Base-by-base conservation (phyloP, 2,329 filamentous ascomycete species). In the Cladosporium sp. region DNA sequence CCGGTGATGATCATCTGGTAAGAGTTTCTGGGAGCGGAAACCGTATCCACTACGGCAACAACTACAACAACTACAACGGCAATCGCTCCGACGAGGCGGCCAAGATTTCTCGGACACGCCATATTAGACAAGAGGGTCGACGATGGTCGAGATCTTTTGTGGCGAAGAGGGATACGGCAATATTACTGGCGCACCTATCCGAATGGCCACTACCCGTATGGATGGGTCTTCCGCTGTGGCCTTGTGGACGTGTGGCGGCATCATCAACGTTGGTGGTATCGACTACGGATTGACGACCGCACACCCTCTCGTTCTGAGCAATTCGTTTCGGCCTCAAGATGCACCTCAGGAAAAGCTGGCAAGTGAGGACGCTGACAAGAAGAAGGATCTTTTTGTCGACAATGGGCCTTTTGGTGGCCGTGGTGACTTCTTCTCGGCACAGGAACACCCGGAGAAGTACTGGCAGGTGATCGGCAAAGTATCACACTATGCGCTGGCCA, bases 221-320 rank as follows among this genome's bases (percentile, higher is more conserved):
- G n/a, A 46, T 21, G 39, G n/a, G 1, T 21, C n/a, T 7, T 46
- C 3, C 13, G 14, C 34, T 2, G 4, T 21, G 39, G 21, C n/a
- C 1, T 8, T 21, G 18, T 59, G 57, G 57, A 59, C 57, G 14
- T 59, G 43, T 30, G 57, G 57, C 2, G 57, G 57, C 11, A 13
- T 48, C 3, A 46, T 59, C 2, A 13, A 25, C 3, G 57, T 48
- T n/a, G 23, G 30, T 16, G 57, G 34, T 13, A 25, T 3, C 6
- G 3, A 25, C 16, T 59, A 59, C 8, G 57, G 32, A 2, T 30
- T 30, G 10, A 48, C 57, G 10, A 59, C 34, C 2, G 57, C 57
- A 18, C 57, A 59, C 8, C 57, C 57, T 48, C 16, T 48, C 25
- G 57, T 59, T 2, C 23, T n/a, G 13, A 26, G 23, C 8, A n/a